These are phyloP conservation scores for Cicer bijugum DNA, from an alignment of 306 rosid genomes.

Conservation along the genomic window DNA sequence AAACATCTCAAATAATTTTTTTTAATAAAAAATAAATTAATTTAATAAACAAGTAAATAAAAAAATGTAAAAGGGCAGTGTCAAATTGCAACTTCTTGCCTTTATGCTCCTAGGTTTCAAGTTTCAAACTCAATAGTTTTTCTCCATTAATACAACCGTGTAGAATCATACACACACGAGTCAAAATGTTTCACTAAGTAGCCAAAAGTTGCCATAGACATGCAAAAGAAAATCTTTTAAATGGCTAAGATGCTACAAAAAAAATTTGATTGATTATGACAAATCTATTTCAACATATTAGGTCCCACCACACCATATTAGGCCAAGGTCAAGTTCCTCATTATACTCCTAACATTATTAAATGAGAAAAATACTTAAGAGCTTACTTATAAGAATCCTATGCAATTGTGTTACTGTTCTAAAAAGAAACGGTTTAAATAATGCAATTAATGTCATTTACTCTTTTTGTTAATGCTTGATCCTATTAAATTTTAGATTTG, in stretches of 20 bases:
- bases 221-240: constrained; percentile 50
- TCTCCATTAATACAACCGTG: constrained; percentile 48
- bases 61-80: neutral
- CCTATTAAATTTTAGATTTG: neutral
- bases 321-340: constrained; percentile 51
- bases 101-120: constrained; percentile 15
- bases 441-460: constrained; percentile 25
- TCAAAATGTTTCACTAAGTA: constrained; percentile 39
- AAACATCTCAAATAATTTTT: neutral
- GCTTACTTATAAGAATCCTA: constrained; percentile 70
- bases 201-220: constrained; percentile 44
- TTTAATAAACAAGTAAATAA: neutral
- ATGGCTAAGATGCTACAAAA: constrained; percentile 51
- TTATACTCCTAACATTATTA: constrained; percentile 51
- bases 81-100: neutral
- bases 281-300: constrained; percentile 35
- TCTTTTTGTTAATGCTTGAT: constrained; percentile 13
- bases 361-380: constrained; percentile 45
- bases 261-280: constrained; percentile 58
- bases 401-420: constrained; percentile 55
- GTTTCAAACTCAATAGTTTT: constrained; percentile 15
- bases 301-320: constrained; percentile 49
- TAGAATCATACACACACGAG: constrained; percentile 34
- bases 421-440: constrained; percentile 41
- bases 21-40: neutral